Conservation (phyloP, 495 filamentous ascomycete genomes). For the Aspergillus bridgeri region DNA sequence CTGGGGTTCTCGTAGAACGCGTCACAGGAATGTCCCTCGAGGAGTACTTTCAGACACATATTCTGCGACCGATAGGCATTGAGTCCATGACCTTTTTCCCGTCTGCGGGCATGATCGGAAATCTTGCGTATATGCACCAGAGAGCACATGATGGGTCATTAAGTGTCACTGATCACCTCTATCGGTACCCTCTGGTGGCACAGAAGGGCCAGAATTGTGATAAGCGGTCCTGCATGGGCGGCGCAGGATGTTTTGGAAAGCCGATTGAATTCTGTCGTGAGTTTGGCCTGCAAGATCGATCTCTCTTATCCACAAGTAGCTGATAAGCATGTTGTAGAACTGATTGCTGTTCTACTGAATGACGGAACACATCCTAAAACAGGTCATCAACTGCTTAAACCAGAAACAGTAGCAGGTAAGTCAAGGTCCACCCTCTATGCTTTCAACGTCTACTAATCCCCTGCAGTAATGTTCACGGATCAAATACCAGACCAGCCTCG, state of each 20-base stretch:
- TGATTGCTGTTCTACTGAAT: slow-evolving; percentile 48
- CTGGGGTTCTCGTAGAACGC: slow-evolving; percentile 53
- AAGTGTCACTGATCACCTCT: slow-evolving; percentile 42
- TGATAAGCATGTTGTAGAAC: slow-evolving; percentile 19
- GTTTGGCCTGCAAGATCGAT: slow-evolving; percentile 8
- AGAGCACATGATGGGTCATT: slow-evolving; percentile 37
- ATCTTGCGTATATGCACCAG: slow-evolving; percentile 50
- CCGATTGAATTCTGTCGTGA: slow-evolving; percentile 54
- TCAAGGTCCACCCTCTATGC: neutral
- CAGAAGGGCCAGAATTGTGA: slow-evolving; percentile 17
- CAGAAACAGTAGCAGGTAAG: slow-evolving; percentile 42
- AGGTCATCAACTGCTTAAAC: slow-evolving; percentile 39
- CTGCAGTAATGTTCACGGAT: slow-evolving; percentile 53
- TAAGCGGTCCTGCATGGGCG: slow-evolving; percentile 45
- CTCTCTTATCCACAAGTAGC: neutral
- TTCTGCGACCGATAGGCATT: slow-evolving; percentile 55
- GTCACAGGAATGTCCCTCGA: slow-evolving; percentile 48
- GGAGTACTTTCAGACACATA: slow-evolving; percentile 52
- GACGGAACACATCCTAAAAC: slow-evolving; percentile 48
- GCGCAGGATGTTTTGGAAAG: slow-evolving; percentile 53
- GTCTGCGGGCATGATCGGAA: slow-evolving; percentile 42
- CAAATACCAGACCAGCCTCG: slow-evolving; percentile 55
- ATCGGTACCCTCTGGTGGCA: slow-evolving; percentile 39
- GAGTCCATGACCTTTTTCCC: slow-evolving; percentile 55
- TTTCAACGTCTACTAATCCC: neutral